Evolutionary conservation across 2,329 filamentous ascomycete species (phyloP).

Genomic region (Aureobasidium sp.): DNA sequence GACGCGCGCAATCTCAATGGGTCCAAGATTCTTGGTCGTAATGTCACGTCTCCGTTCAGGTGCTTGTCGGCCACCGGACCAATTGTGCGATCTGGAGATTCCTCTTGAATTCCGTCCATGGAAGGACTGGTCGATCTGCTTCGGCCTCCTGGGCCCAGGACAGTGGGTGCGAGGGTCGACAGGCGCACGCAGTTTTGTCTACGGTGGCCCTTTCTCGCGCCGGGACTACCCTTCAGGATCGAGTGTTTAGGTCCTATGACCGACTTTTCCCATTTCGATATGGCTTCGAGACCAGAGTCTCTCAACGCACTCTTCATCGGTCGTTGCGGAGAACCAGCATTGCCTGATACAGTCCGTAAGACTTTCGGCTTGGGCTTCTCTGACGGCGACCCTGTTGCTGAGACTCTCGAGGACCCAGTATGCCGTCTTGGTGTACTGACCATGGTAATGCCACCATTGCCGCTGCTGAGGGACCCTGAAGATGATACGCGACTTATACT

Average conservation of each 20-base stretch:
- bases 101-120: slow-evolving; percentile 31
- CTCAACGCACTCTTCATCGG: neutral
- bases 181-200: slow-evolving; percentile 39
- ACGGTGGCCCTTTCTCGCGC: slow-evolving; percentile 34
- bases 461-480: slow-evolving; percentile 18
- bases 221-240: slow-evolving; percentile 36
- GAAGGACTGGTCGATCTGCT: slow-evolving; percentile 28
- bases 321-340: slow-evolving; percentile 25
- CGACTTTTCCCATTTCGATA: slow-evolving; percentile 35
- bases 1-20: slow-evolving; percentile 29
- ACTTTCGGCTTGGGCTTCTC: slow-evolving; percentile 21
- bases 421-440: slow-evolving; percentile 27
- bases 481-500: slow-evolving; percentile 28
- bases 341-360: slow-evolving; percentile 26
- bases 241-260: slow-evolving; percentile 31
- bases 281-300: neutral
- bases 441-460: slow-evolving; percentile 20
- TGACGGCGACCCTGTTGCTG: slow-evolving; percentile 32
- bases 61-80: neutral
- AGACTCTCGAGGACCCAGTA: slow-evolving; percentile 22
- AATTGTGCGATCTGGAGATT: slow-evolving; percentile 14
- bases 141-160: slow-evolving; percentile 28
- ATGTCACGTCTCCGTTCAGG: slow-evolving; percentile 1
- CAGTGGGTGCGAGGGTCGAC: slow-evolving; percentile 32
- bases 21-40: slow-evolving; percentile 15